phyloP scores from a whole-genome alignment of 176 grass and related monocot genomes.

The Dactylis glomerata region DNA sequence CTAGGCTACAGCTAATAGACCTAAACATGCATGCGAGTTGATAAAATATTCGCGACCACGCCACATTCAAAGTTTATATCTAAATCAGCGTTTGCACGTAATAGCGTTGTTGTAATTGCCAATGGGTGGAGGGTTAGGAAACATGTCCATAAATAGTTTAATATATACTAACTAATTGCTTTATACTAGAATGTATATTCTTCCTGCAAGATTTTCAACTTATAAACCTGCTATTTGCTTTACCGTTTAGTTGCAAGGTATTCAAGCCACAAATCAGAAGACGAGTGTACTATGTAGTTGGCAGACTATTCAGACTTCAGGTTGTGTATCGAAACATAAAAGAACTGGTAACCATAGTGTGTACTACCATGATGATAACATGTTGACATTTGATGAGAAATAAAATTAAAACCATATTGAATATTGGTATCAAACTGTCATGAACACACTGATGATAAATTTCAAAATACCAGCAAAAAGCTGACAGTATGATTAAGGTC shows the following conservation, averaged over 20 bases:
- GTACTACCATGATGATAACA: not conserved
- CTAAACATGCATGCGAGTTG: not conserved
- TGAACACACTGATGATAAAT: not conserved
- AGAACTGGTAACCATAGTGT: not conserved
- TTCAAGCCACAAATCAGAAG: not conserved
- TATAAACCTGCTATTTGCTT: not conserved
- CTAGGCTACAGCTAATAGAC: not conserved
- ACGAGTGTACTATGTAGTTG: not conserved
- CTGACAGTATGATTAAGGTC: not conserved
- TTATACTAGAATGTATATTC: not conserved
- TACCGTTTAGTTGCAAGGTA: not conserved
- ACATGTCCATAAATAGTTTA: not conserved
- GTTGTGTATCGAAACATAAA: not conserved
- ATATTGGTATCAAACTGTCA: not conserved
- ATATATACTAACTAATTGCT: not conserved
- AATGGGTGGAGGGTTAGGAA: not conserved
- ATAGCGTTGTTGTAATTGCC: not conserved
- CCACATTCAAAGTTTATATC: not conserved
- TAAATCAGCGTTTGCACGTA: not conserved
- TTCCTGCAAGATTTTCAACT: not conserved
- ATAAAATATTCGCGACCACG: not conserved
- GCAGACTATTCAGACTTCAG: not conserved
- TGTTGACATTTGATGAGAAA: not conserved
- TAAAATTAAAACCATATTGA: not conserved
- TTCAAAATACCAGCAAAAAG: not conserved